Evolutionary conservation across 345 rosid genomes (phyloP).

Genomic region (Citrus mangshanensis): DNA sequence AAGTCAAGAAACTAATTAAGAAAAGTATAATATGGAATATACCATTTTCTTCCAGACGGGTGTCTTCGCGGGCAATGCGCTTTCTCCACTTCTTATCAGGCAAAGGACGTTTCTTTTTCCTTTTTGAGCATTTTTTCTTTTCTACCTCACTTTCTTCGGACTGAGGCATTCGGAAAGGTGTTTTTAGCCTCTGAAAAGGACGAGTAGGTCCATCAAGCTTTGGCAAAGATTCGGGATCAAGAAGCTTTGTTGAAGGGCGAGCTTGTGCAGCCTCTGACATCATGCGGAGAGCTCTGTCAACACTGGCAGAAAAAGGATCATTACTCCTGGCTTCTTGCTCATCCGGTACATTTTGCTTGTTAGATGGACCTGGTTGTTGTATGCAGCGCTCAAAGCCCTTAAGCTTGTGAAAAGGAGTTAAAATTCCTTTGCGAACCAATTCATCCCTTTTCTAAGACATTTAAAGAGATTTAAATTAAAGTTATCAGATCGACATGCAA

Average conservation of each 20-base stretch:
- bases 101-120: constrained; percentile 72
- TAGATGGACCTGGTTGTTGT: constrained; percentile 60
- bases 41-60: constrained; percentile 51
- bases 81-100: constrained; percentile 88
- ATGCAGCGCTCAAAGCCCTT: constrained; percentile 87
- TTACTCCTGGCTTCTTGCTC: constrained; percentile 45
- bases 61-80: constrained; percentile 57
- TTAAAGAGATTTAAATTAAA: constrained; percentile 11
- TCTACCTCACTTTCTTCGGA: constrained; percentile 46
- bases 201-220: constrained; percentile 75
- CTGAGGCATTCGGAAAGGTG: constrained; percentile 38
- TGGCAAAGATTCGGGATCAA: constrained; percentile 69
- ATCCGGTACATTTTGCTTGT: constrained; percentile 27
- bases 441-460: constrained; percentile 91
- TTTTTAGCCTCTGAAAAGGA: constrained; percentile 76
- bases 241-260: constrained; percentile 82
- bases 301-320: constrained; percentile 45
- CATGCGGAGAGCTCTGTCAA: constrained; percentile 58
- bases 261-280: constrained; percentile 68
- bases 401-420: constrained; percentile 94
- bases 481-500: constrained; percentile 15
- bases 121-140: constrained; percentile 35
- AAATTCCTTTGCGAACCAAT: constrained; percentile 86
- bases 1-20: background rate
- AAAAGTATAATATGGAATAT: constrained; percentile 23